Evolutionary conservation across 73 alveolate species (phyloP).

Genomic region (Effrenium voratum): DNA sequence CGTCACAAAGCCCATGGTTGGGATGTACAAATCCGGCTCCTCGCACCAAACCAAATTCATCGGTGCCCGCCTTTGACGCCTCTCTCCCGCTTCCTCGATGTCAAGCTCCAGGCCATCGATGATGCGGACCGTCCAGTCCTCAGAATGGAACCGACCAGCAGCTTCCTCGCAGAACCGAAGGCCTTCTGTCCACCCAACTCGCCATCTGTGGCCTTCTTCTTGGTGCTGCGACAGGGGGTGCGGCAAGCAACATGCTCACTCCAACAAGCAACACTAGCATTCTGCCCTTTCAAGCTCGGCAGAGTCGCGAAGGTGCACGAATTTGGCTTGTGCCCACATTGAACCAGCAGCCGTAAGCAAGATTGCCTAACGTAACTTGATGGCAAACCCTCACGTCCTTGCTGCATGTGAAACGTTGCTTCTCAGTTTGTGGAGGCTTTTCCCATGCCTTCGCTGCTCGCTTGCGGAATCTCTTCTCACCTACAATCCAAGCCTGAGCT

Average conservation of each 20-base stretch:
- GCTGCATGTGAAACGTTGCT: too few relatives aligned
- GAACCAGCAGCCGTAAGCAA: too few relatives aligned
- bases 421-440: too few relatives aligned
- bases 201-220: conserved; percentile 91
- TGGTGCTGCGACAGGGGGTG: conserved; percentile 42
- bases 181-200: conserved; percentile 84
- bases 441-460: too few relatives aligned
- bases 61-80: background rate
- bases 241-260: background rate
- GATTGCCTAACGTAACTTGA: too few relatives aligned
- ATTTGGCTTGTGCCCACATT: too few relatives aligned
- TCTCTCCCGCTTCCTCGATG: conserved; percentile 37
- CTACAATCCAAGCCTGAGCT: too few relatives aligned
- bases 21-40: conserved; percentile 90
- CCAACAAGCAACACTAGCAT: too few relatives aligned
- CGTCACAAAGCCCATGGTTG: conserved; percentile 91
- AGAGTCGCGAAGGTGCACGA: too few relatives aligned
- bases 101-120: conserved; percentile 92
- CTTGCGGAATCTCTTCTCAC: too few relatives aligned
- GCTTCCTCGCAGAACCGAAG: background rate
- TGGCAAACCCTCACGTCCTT: too few relatives aligned
- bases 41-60: background rate
- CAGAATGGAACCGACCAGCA: background rate
- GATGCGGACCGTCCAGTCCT: conserved; percentile 89
- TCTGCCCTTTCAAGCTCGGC: too few relatives aligned